Evolutionary conservation across 2,329 filamentous ascomycete genomes (phyloP), one percentile per base, ranked within the genome.

Genomic region (Leptosphaerulina australis): DNA sequence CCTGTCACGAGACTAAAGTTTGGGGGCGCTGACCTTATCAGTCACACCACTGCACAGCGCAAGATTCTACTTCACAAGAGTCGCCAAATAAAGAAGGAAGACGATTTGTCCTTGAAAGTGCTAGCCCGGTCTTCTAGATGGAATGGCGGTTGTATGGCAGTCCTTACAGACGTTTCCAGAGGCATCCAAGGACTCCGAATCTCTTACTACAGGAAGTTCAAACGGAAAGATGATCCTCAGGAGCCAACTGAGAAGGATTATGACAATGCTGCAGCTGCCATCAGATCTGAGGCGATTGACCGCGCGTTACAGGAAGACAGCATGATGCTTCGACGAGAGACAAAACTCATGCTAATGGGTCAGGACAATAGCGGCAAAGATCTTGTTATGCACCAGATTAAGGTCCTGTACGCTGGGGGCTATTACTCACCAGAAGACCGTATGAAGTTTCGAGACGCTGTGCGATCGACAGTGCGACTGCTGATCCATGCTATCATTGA

Each of bases 21-120:
- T 21, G 34, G 4, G 18, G 17, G n/a, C 14, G 35, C 64, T 70
- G 56, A 70, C 57, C 26, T n/a, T 21, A 30, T 12, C 44, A 70
- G 67, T 43, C 67, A 70, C 50, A 64, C 64, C 25, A 58, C 62
- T 56, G 69, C 69, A 25, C 69, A 72, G 38, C 63, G 69, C 43
- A 72, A 72, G 51, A 72, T 72, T 10, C 45, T 72, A 9, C 56
- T 72, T 15, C 60, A 72, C 56, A 72, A 72, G 46, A 69, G 66
- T 38, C 65, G 67, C 34, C 66, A 71, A 33, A 71, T 71, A 28
- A 64, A 66, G 20, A 65, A 67, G 35, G 66, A 69, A 45, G 67
- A 71, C 44, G 58, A 59, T 30, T 59, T 67, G 25, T 58, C 63
- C 5, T 50, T 70, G n/a, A 60, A 55, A 28, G 63, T 65, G 1